Evolutionary conservation across 495 filamentous ascomycete genomes (phyloP).

Genomic region (Penicillium arizonense): DNA sequence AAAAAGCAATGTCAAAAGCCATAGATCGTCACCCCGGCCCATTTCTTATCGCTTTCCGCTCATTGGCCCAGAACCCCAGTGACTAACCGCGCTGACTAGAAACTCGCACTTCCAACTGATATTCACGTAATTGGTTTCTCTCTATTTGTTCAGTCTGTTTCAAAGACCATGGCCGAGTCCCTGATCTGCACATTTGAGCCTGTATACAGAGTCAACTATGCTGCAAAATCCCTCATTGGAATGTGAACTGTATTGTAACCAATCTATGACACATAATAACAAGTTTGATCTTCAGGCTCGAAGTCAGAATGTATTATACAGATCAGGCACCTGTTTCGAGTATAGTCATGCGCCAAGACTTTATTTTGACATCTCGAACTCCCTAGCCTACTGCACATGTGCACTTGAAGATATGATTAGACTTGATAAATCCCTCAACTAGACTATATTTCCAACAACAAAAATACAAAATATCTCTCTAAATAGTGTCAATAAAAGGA

Average conservation of each 20-base stretch:
- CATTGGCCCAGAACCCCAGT: slow-evolving; percentile 27
- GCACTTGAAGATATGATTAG: too few relatives aligned
- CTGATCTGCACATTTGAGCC: slow-evolving; percentile 1
- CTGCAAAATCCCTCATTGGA: slow-evolving; percentile 22
- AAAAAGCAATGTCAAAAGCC: background rate
- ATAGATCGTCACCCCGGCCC: slow-evolving; percentile 12
- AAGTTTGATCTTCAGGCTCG: background rate
- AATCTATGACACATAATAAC: background rate
- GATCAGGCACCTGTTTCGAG: background rate
- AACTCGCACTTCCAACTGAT: slow-evolving; percentile 2
- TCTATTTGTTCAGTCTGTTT: slow-evolving; percentile 2
- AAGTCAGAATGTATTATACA: background rate
- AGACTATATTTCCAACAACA: too few relatives aligned
- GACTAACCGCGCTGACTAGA: slow-evolving; percentile 42
- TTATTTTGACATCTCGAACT: background rate
- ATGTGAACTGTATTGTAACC: slow-evolving; percentile 7
- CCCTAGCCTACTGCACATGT: background rate
- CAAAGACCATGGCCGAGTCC: background rate
- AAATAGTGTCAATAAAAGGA: background rate
- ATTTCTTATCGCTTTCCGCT: slow-evolving; percentile 31
- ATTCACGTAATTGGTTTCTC: slow-evolving; percentile 4
- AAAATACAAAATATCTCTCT: too few relatives aligned
- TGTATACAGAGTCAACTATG: slow-evolving; percentile 5
- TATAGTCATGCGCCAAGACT: slow-evolving; percentile 3
- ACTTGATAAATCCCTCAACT: too few relatives aligned